Base-by-base conservation (phyloP, 192 early-diverging fungal species). In the Gamsiella multidivaricata region DNA sequence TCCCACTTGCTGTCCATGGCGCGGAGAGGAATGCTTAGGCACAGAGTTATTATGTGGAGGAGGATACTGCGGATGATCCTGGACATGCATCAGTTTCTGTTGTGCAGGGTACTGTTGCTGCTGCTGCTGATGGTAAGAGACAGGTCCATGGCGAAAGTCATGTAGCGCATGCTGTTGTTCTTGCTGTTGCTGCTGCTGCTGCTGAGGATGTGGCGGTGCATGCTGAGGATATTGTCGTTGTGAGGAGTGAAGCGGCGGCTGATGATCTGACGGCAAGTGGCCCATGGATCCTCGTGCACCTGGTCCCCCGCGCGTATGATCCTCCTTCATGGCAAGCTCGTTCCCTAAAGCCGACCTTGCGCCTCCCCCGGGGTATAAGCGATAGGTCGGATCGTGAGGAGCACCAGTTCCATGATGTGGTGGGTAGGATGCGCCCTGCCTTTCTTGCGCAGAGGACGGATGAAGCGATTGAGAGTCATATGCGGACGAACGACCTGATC, bases 401-500 rank as follows among this genome's bases (percentile, higher is more conserved):
- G 46, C n/a, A 5, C 28, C 36, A 3, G 54, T 15, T 20, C 34
- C n/a, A 51, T 43, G 59, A 22, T 68, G 39, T 18, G 58, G 23
- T 14, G 59, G 28, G 22, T 69, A 61, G 6, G 46, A 45, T 3
- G 42, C 22, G 3, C 37, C 26, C 14, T 39, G 52, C 11, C 59
- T 61, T 31, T 76, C 74, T 18, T 62, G 66, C 0, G 49, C 46
- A 11, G 65, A 41, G 12, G 64, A 62, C 6, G 71, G 50, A 29
- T 75, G 71, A 10, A 46, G 71, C 6, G 65, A 1, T 36, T 67
- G 72, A 45, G 72, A 62, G 20, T n/a, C 45, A 51, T 62, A 76
- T 32, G 31, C 32, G 34, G 64, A 8, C 32, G 58, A 42, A 1
- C 53, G 72, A 67, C 60, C 49, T 36, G 60, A 17, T 5, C 60